Evolutionary conservation across 768 basidiomycete genomes (phyloP).

Genomic region (Russula virescens): DNA sequence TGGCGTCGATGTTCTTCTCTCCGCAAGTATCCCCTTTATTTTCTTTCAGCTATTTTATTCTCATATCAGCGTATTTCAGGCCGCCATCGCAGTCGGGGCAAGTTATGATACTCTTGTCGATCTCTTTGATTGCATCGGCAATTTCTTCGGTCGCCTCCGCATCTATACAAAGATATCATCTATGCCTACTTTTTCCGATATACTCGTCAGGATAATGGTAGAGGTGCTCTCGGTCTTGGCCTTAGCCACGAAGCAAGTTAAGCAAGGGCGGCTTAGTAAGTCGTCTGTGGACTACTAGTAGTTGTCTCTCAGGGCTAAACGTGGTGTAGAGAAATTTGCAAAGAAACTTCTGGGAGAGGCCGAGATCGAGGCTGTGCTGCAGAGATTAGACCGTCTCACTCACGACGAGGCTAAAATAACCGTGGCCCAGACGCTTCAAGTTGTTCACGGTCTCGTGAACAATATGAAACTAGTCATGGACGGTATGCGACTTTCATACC

Average conservation of each 20-base stretch:
- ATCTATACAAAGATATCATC: too few relatives aligned
- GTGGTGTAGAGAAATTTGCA: neutral
- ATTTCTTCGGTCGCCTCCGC: too few relatives aligned
- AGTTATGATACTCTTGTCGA: neutral
- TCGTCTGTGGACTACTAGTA: too few relatives aligned
- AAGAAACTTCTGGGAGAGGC: neutral
- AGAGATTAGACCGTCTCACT: conserved; percentile 1
- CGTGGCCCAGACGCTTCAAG: neutral
- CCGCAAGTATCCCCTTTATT: too few relatives aligned
- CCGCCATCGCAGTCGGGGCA: too few relatives aligned
- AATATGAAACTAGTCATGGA: conserved; percentile 2
- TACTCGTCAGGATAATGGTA: too few relatives aligned
- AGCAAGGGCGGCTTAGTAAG: too few relatives aligned
- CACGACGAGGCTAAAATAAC: neutral
- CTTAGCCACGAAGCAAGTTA: too few relatives aligned
- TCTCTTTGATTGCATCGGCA: neutral
- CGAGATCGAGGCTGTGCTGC: neutral
- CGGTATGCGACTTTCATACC: neutral
- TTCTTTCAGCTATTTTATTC: too few relatives aligned
- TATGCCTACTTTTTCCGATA: too few relatives aligned
- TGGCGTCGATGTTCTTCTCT: neutral
- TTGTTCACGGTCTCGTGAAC: conserved; percentile 2
- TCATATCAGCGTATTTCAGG: too few relatives aligned
- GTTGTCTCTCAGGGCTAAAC: neutral
- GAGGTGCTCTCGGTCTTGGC: too few relatives aligned